Base-by-base conservation (phyloP, 1,284 basidiomycete species). In the Marasmius oreades region DNA sequence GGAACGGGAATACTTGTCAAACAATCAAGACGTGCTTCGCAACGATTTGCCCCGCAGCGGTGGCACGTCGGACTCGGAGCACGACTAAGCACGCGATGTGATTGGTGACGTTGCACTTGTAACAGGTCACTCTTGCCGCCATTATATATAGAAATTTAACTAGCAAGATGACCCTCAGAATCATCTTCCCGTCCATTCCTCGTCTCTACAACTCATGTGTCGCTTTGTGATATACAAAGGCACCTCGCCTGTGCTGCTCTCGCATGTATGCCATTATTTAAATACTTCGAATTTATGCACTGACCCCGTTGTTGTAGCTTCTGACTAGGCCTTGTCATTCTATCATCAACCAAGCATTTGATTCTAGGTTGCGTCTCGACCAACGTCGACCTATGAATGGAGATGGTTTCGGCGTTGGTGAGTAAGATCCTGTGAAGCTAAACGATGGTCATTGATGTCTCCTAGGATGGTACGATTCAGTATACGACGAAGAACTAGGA, bases 351-450 rank as follows among this genome's bases (percentile, higher is more conserved):
- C 94, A 97, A 65, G 93, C 95, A 0, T 95, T 94, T 66, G 94
- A 96, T 73, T 93, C 92, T 36, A 82, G 93, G 20, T 77, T 97
- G 31, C 84, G 95, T 18, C 73, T 97, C 58, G 91, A 94, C 63
- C 79, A 76, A 61, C 79, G 88, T 57, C 75, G 92, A 57, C 93
- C 93, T 10, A 93, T 95, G 74, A 95, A 95, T 65, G 95, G 94
- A 23, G 96, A 99, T 69, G 96, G 96, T 0, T 98, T 98, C 68
- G 96, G 96, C 33, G 93, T 99, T 26, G 95, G 94, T 83, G 74
- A 70, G 91, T 82, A 69, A 51, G 50, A 23, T 16, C 10, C 16
- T 23, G 34, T 14, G 52, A 52, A 54, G 6, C 37, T 50, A 20
- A 52, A 20, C 10, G 34, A 10, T 20, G 55, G n/a, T 37, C 31